phyloP scores from a whole-genome alignment of 2,329 filamentous ascomycete species.

The Nigrospora sphaerica region DNA sequence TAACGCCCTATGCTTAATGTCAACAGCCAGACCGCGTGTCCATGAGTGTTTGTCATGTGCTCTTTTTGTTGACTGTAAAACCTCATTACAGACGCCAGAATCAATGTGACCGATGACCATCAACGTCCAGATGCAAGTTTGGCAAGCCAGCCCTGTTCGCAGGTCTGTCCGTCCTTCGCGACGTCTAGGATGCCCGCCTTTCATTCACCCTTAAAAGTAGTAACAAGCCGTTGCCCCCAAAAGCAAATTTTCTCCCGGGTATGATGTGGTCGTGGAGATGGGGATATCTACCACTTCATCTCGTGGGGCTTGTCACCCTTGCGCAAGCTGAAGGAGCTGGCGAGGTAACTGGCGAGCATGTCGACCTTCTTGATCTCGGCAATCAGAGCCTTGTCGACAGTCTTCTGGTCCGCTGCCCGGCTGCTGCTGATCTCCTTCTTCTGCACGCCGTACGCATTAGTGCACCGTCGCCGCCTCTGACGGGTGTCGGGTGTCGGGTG shows the following conservation, averaged over 20 bases:
- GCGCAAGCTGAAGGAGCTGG: conserved; percentile 94
- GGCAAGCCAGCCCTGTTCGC: conserved; percentile 50
- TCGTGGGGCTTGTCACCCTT: conserved; percentile 99
- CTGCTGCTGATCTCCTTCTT: conserved; percentile 94
- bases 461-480: conserved; percentile 2
- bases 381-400: conserved; percentile 92
- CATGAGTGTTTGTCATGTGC: conserved; percentile 10
- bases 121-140: conserved; percentile 60
- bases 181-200: conserved; percentile 23
- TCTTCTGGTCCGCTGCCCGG: conserved; percentile 96
- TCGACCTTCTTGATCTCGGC: conserved; percentile 98
- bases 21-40: not conserved
- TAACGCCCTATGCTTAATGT: conserved; percentile 9
- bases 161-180: conserved; percentile 33
- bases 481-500: not conserved
- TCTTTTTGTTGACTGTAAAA: conserved; percentile 48
- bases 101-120: conserved; percentile 55
- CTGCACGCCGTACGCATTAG: conserved; percentile 46
- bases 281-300: conserved; percentile 86
- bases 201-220: conserved; percentile 17
- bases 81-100: conserved; percentile 60
- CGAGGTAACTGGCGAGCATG: conserved; percentile 87
- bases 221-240: conserved; percentile 8
- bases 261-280: conserved; percentile 4
- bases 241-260: not conserved